A percentile compares a stretch with the other conserved stretches of the same genome.
These are phyloP conservation scores for Lactarius tabidus DNA, from an alignment of 768 basidiomycete species.

Conservation along the genomic window DNA sequence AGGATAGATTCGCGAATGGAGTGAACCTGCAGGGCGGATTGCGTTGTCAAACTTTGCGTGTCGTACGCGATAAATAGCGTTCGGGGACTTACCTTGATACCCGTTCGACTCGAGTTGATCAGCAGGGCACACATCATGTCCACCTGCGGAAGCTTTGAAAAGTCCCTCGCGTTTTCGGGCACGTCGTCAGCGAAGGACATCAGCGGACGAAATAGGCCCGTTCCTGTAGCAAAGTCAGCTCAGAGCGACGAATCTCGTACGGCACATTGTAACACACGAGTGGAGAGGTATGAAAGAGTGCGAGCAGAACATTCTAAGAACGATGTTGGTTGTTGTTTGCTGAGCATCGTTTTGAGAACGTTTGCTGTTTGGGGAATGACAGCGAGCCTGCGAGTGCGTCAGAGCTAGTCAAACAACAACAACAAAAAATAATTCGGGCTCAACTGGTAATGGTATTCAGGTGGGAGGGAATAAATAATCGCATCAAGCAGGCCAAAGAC, in stretches of 20 bases:
- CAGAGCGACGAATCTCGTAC: conserved; percentile 38
- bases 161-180: conserved; percentile 22
- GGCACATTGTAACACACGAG: conserved; percentile 42
- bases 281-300: conserved; percentile 46
- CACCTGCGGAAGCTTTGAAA: conserved; percentile 31
- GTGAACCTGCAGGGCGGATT: conserved; percentile 34
- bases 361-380: conserved; percentile 38
- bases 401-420: neutral
- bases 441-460: conserved; percentile 16
- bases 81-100: conserved; percentile 26
- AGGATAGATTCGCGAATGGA: conserved; percentile 38
- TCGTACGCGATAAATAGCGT: neutral
- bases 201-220: conserved; percentile 21
- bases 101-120: conserved; percentile 26
- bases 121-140: conserved; percentile 32
- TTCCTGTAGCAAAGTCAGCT: conserved; percentile 8
- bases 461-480: conserved; percentile 17
- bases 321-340: conserved; percentile 48
- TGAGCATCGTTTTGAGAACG: conserved; percentile 46
- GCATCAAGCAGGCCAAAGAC: conserved; percentile 19
- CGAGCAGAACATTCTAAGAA: conserved; percentile 39
- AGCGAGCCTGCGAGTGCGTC: conserved; percentile 35
- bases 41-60: neutral
- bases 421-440: neutral
- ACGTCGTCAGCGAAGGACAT: conserved; percentile 21